phyloP scores from a whole-genome alignment of 495 filamentous ascomycete species.

The Xylaria sp. region DNA sequence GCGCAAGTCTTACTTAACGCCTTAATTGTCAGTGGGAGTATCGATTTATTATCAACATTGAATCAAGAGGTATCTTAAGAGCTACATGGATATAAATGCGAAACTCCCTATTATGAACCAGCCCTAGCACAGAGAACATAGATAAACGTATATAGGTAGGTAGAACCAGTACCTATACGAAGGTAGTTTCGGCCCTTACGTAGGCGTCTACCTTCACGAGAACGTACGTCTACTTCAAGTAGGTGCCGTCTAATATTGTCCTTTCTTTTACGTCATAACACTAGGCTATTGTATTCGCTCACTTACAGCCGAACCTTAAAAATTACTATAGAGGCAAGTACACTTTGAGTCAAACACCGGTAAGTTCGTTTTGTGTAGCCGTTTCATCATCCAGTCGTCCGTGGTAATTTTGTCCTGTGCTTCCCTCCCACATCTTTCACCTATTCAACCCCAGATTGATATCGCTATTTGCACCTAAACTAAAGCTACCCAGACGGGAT shows the following conservation, averaged over 20 bases:
- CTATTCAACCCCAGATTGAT: constrained; percentile 23
- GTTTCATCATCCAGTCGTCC: background rate
- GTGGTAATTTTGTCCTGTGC: background rate
- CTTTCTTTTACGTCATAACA: background rate
- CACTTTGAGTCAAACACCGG: background rate
- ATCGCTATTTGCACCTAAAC: constrained; percentile 24
- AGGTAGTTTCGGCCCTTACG: too few relatives aligned
- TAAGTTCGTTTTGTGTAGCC: background rate
- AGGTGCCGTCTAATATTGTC: background rate
- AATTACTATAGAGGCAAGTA: background rate
- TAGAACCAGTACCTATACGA: too few relatives aligned
- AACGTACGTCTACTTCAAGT: background rate
- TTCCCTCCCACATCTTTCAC: constrained; percentile 1
- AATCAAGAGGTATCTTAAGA: too few relatives aligned
- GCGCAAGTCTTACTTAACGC: too few relatives aligned
- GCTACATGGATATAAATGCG: too few relatives aligned
- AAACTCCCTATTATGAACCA: too few relatives aligned
- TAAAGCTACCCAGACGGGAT: constrained; percentile 1
- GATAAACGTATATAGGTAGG: too few relatives aligned
- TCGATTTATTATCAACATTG: too few relatives aligned
- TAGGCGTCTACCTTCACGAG: too few relatives aligned
- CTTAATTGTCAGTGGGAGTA: too few relatives aligned
- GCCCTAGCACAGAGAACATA: too few relatives aligned
- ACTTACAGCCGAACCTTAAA: background rate
- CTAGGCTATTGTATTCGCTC: background rate